Conservation (phyloP, 306 rosid species). For the Oemleria cerasiformis region DNA sequence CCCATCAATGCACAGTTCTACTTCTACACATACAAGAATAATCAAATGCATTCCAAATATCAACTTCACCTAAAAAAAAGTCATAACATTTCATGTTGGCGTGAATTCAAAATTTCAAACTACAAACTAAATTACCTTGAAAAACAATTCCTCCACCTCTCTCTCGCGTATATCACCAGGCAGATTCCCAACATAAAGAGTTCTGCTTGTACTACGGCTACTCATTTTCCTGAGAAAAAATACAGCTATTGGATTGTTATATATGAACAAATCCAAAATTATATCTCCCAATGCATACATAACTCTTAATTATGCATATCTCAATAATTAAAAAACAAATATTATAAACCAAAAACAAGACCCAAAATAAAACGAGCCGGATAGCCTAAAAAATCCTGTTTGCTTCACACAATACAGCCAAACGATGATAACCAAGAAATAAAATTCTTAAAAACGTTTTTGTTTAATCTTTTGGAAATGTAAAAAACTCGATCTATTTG, state of each 20-base stretch:
- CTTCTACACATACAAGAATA: neutral
- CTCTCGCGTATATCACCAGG: constrained; percentile 99
- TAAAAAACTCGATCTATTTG: neutral
- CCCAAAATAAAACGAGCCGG: too few species aligned
- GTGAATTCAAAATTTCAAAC: neutral
- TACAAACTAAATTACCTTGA: constrained; percentile 51
- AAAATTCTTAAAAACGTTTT: neutral
- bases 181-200: constrained; percentile 92
- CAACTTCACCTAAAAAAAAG: neutral
- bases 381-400: neutral
- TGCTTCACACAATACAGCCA: neutral
- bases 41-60: neutral
- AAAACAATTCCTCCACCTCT: constrained; percentile 92
- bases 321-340: too few species aligned
- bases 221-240: constrained; percentile 59
- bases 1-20: neutral
- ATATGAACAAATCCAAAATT: neutral
- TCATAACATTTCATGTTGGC: neutral
- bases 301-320: too few species aligned
- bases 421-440: neutral
- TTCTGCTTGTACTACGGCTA: constrained; percentile 79
- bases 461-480: neutral
- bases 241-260: neutral
- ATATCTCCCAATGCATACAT: neutral
- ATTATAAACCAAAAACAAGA: neutral